These are phyloP conservation scores for Botrytis elliptica DNA, from an alignment of 2,329 filamentous ascomycete genomes.

Conservation along the genomic window DNA sequence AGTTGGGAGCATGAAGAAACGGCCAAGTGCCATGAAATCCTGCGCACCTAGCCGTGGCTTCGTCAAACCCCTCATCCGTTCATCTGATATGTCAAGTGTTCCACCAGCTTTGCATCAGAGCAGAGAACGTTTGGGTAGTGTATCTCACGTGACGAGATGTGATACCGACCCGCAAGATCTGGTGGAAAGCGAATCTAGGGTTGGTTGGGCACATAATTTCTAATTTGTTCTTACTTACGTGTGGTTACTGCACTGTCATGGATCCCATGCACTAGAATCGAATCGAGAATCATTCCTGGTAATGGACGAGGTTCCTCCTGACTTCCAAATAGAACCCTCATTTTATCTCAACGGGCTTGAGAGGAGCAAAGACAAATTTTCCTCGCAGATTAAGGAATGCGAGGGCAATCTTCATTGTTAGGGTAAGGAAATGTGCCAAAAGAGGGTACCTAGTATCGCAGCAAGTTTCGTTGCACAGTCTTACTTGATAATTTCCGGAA, in stretches of 20 bases:
- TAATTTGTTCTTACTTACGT: not conserved
- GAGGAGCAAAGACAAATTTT: not conserved
- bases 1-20: slow-evolving; percentile 2
- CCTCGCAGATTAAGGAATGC: not conserved
- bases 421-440: not conserved
- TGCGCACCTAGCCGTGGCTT: not conserved
- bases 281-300: not conserved
- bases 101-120: not conserved
- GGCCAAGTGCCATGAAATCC: not conserved
- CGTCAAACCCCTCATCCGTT: not conserved
- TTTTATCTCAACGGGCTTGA: not conserved
- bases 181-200: not conserved
- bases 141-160: slow-evolving; percentile 8
- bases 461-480: not conserved
- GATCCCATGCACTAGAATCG: not conserved
- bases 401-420: not conserved
- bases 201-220: not conserved
- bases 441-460: not conserved
- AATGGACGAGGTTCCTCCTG: not conserved
- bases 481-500: not conserved
- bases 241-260: not conserved
- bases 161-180: slow-evolving; percentile 7
- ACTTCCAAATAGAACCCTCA: not conserved
- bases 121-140: not conserved
- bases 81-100: slow-evolving; percentile 3